Evolutionary conservation across 352 stramenopile species (phyloP), one percentile per base, ranked within the genome.

Genomic region (Nothophytophthora sp.): DNA sequence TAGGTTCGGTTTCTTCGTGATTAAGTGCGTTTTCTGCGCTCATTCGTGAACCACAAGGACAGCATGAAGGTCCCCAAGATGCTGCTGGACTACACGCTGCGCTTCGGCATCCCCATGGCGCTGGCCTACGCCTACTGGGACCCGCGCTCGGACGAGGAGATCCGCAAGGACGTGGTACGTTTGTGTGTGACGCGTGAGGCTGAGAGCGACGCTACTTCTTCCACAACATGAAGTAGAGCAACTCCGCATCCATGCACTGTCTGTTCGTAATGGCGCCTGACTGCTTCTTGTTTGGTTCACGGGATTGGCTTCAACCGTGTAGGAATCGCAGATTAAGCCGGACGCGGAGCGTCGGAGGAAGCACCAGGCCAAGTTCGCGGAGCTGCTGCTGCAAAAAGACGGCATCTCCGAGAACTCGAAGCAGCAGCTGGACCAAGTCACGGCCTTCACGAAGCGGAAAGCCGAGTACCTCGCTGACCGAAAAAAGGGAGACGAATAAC

Each of bases 11-110:
- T 41, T 34, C 29, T n/a, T n/a, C n/a, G n/a, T n/a, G 29, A 34
- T 34, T 34, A 34, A 34, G 47, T 64, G 28, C 55, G 48, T 25
- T 16, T 19, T 34, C 2, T n/a, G n/a, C n/a, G n/a, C n/a, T n/a
- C n/a, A n/a, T n/a, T n/a, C n/a, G n/a, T n/a, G n/a, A n/a, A n/a
- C n/a, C n/a, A n/a, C n/a, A n/a, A n/a, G n/a, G n/a, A n/a, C n/a
- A n/a, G 38, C 18, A 87, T 95, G 76, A 92, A 92, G 65, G 70
- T 95, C 51, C 51, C 67, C 46, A 92, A 90, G 66, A 91, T 95
- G 85, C 22, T 95, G 43, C 39, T 93, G 39, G 81, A 95, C 57
- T 95, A 92, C 57, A 62, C 50, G 19, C 41, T 82, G 36, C 66
- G 89, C 63, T 89, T 95, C 59, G 75, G 76, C 27, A 68, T 92